Evolutionary conservation across 768 basidiomycete genomes (phyloP), one percentile per base, ranked within the genome.

Genomic region (Pleurotus tuber-regium): DNA sequence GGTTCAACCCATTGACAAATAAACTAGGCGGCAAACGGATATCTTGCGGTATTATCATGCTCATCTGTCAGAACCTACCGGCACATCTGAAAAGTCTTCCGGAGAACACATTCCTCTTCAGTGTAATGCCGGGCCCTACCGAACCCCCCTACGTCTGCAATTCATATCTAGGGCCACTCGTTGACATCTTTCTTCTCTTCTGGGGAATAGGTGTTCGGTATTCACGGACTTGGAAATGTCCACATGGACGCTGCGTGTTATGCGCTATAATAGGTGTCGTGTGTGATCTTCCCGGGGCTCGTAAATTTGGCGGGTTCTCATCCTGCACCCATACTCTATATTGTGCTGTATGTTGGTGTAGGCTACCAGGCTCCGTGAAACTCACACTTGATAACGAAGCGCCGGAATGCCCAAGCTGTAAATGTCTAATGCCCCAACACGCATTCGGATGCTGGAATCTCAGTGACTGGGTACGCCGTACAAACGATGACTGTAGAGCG

Each of bases 1-100:
- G 60, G 39, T 73, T 73, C 61, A 72, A 73, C 46, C 65, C 67
- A 0, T 52, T 57, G 10, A 57, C 58, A 0, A 70, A 66, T 55
- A 62, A 54, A 11, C 8, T 47, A 2, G 51, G 57, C 1, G 66
- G 68, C 2, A 66, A 66, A 21, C 55, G 51, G 6, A 48, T 56
- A 0, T 72, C 67, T 2, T 50, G 64, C 6, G 68, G 70, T 2
- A 55, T 62, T 0, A 63, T 71, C 9, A 67, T 65, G 16, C 47
- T 75, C 41, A 60, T 62, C 1, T 71, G 71, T 50, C 50, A 72
- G 10, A 73, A 73, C 43, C 59, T 75, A 1, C 74, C 74, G 4
- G 54, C 57, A 2, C 43, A 55, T 4, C 19, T 68, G 1, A 62
- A 65, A 4, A 62, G 67, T 41, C 55, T 63, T 14, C 41, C 57